Percentiles rank a stretch among this genome's conserved stretches.
Conservation (phyloP, 192 early-diverging fungal genomes). For the Kappamyces sp. region DNA sequence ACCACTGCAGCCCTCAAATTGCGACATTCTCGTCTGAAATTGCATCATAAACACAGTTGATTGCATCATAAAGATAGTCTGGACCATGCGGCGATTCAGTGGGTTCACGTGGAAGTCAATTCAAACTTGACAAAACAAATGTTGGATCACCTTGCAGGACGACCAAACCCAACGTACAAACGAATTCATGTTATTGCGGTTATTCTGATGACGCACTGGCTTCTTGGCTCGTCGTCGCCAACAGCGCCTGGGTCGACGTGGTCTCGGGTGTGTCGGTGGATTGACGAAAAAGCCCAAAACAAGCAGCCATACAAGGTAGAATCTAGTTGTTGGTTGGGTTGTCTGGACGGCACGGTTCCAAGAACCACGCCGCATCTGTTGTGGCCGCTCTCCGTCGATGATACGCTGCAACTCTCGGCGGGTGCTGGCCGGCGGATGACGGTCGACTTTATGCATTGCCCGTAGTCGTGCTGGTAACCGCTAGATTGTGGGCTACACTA, state of each 20-base stretch:
- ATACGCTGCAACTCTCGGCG: no score
- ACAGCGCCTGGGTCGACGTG: not conserved
- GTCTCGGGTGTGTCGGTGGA: conserved; percentile 10
- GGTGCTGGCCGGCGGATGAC: no score
- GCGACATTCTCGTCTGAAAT: no score
- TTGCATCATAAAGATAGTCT: no score
- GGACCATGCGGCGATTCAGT: no score
- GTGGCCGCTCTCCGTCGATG: no score
- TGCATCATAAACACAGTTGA: no score
- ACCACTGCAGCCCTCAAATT: no score
- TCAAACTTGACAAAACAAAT: conserved; percentile 34
- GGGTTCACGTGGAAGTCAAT: no score
- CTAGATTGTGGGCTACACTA: conserved; percentile 59
- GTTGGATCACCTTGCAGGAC: conserved; percentile 88
- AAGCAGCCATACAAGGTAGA: not conserved
- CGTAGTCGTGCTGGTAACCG: no score
- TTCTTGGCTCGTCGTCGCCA: not conserved
- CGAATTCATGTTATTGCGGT: conserved; percentile 67
- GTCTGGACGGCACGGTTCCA: not conserved
- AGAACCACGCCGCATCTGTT: no score
- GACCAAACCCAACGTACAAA: conserved; percentile 82
- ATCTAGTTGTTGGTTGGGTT: not conserved
- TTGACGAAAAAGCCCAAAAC: not conserved
- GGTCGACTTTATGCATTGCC: no score
- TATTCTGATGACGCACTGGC: conserved; percentile 38